These are phyloP conservation scores for Cystobasidiaceae sp. DNA, from an alignment of 1,284 basidiomycete species.

Conservation along the genomic window DNA sequence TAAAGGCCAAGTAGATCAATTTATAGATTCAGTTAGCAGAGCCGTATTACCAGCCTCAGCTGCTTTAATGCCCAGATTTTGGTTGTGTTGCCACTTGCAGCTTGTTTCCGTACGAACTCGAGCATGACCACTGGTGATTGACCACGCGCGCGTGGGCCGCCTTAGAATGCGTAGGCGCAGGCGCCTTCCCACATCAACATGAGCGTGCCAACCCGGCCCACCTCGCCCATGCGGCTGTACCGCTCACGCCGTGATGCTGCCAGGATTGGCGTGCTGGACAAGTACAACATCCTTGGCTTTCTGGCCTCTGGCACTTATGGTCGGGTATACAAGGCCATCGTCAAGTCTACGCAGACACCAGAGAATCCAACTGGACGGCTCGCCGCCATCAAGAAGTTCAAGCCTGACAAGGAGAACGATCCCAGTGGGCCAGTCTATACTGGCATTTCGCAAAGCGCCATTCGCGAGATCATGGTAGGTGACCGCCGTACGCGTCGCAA, in stretches of 20 bases:
- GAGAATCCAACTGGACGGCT: constrained; percentile 50
- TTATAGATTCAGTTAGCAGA: no score
- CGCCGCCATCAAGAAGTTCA: constrained; percentile 99
- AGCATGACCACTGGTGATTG: no score
- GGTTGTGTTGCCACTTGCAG: no score
- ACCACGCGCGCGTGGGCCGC: no score
- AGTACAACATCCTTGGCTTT: constrained; percentile 87
- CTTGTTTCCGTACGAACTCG: no score
- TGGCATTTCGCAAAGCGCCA: constrained; percentile 94
- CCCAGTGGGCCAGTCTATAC: constrained; percentile 65
- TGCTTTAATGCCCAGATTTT: no score
- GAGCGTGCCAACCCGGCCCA: constrained; percentile 14
- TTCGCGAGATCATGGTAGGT: constrained; percentile 87
- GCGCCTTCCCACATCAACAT: no score
- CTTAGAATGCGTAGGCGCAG: no score
- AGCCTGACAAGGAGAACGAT: constrained; percentile 97
- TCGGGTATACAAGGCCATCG: constrained; percentile 84
- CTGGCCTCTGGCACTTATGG: constrained; percentile 98
- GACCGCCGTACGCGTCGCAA: no score
- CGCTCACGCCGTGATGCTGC: constrained; percentile 67
- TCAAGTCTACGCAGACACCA: constrained; percentile 36
- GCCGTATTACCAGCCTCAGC: no score
- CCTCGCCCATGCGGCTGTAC: constrained; percentile 66
- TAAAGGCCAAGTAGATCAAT: not conserved
- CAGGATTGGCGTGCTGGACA: constrained; percentile 45